phyloP scores from a whole-genome alignment of 805 yeast species.

The Cyberlindnera petersonii region DNA sequence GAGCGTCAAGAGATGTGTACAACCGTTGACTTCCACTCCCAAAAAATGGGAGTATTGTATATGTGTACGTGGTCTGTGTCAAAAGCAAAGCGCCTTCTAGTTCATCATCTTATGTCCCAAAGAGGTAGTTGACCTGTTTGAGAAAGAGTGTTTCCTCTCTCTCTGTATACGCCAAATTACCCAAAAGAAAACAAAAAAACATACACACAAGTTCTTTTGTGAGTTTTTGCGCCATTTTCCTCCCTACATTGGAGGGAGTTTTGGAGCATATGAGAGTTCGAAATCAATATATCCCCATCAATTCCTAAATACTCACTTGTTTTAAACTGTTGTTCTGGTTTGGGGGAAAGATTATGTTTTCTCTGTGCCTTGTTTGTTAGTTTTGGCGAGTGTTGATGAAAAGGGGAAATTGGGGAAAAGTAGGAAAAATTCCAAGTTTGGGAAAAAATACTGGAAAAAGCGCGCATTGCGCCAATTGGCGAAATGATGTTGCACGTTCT shows the following conservation, averaged over 20 bases:
- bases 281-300: too few relatives aligned
- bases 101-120: too few relatives aligned
- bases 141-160: too few relatives aligned
- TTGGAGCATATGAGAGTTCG: too few relatives aligned
- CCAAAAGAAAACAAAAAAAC: background rate
- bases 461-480: conserved; percentile 12
- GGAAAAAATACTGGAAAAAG: conserved; percentile 18
- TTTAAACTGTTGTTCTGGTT: background rate
- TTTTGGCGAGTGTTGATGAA: conserved; percentile 14
- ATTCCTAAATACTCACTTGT: too few relatives aligned
- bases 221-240: background rate
- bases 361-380: conserved; percentile 2
- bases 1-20: too few relatives aligned
- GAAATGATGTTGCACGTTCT: too few relatives aligned
- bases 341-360: background rate
- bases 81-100: too few relatives aligned
- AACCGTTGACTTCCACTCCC: too few relatives aligned
- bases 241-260: too few relatives aligned
- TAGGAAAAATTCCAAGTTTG: conserved; percentile 5
- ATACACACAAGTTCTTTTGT: background rate
- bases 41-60: too few relatives aligned
- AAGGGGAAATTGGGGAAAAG: conserved; percentile 9
- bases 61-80: background rate
- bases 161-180: conserved; percentile 8
- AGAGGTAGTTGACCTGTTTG: conserved; percentile 23